Percentiles rank a stretch among this genome's conserved stretches.
These are phyloP conservation scores for Leptographium wingfieldii DNA, from an alignment of 2,329 filamentous ascomycete species.

Conservation along the genomic window DNA sequence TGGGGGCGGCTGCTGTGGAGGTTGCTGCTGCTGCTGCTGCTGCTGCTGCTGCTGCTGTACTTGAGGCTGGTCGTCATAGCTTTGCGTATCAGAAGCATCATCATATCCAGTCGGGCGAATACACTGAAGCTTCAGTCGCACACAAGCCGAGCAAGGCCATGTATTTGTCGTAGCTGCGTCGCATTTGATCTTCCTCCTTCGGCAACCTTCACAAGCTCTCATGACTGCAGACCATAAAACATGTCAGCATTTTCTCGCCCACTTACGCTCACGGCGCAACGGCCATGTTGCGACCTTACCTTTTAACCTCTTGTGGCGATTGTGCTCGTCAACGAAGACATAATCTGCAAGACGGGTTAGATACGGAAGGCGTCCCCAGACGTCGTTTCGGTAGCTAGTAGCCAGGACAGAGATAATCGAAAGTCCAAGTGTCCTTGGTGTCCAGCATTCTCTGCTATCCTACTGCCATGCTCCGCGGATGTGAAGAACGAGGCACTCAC, in stretches of 20 bases:
- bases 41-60: conserved; percentile 14
- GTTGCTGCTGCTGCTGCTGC: conserved; percentile 17
- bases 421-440: not conserved
- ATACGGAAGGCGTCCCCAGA: not conserved
- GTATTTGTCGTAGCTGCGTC: conserved; percentile 94
- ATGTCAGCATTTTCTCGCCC: not conserved
- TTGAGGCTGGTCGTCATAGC: conserved; percentile 43
- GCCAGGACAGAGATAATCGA: too few species aligned
- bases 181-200: conserved; percentile 94
- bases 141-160: conserved; percentile 93
- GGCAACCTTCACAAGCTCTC: conserved; percentile 92
- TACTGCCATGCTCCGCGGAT: too few species aligned
- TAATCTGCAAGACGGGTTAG: conserved; percentile 50
- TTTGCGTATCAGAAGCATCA: conserved; percentile 34
- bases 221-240: conserved; percentile 53
- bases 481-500: conserved; percentile 23
- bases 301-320: conserved; percentile 92
- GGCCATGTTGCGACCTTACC: conserved; percentile 36
- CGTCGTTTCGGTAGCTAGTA: not conserved
- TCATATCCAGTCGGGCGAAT: conserved; percentile 79
- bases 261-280: not conserved
- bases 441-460: not conserved
- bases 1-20: conserved; percentile 11
- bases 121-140: conserved; percentile 83
- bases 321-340: conserved; percentile 98